phyloP scores from a whole-genome alignment of 306 rosid genomes.

The Hippophae gyantsensis region DNA sequence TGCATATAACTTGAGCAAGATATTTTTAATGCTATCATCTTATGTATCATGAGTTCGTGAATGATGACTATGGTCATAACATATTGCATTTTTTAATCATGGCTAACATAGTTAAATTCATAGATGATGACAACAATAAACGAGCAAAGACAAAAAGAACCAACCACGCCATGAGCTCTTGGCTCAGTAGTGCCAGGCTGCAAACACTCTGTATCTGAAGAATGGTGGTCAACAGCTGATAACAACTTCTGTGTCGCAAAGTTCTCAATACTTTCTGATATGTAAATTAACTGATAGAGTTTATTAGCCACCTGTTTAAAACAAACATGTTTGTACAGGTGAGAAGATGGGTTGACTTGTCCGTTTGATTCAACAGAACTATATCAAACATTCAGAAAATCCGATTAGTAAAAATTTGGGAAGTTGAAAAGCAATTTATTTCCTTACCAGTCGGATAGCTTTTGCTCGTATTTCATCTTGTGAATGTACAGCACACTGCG shows the following conservation, averaged over 20 bases:
- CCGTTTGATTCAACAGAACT: not conserved
- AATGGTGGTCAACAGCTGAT: conserved; percentile 48
- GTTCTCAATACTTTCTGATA: conserved; percentile 67
- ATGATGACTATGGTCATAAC: not conserved
- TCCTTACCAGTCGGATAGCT: conserved; percentile 91
- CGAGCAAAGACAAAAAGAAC: conserved; percentile 11
- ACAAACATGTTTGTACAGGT: not conserved
- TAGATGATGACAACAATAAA: conserved; percentile 1
- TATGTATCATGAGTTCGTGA: too few species aligned
- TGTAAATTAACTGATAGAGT: conserved; percentile 74
- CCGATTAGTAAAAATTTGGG: not conserved
- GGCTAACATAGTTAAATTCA: conserved; percentile 4
- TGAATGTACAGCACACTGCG: conserved; percentile 89
- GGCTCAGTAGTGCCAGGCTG: conserved; percentile 42
- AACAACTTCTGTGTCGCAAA: conserved; percentile 70
- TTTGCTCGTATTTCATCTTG: conserved; percentile 93
- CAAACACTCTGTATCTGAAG: conserved; percentile 37
- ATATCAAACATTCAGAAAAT: conserved; percentile 11
- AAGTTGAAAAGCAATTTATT: conserved; percentile 2
- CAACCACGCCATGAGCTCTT: conserved; percentile 43
- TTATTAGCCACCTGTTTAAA: conserved; percentile 80
- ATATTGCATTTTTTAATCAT: not conserved
- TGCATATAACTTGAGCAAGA: not conserved
- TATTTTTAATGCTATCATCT: too few species aligned
- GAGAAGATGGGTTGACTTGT: not conserved